Evolutionary conservation across 805 yeast genomes (phyloP), one percentile per base, ranked within the genome.

Genomic region (Ogataea corticis): DNA sequence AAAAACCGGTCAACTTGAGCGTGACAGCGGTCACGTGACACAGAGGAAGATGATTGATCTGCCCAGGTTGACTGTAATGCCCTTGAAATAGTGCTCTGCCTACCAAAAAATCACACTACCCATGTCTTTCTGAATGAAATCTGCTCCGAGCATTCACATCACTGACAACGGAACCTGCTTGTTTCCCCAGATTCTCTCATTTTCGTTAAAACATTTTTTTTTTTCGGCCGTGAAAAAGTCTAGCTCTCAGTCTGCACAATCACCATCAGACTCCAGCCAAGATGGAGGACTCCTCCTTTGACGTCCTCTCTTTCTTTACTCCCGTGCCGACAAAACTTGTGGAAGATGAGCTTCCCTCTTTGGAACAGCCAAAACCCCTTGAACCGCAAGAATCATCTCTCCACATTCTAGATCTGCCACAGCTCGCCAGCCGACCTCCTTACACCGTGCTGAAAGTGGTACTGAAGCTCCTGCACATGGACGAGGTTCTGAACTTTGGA

Each of bases 401-500:
- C 1, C 83, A 81, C 46, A 56, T 75, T 0, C 66, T 83, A 4
- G 92, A 86, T 56, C 63, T 85, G 2, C 92, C 94, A 0, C 55
- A 62, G 3, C 50, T 77, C n/a, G 63, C 66, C 5, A 55, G 53
- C 10, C 58, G 63, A 15, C 83, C 87, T 0, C 79, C 87, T 1
- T 59, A 60, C 6, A 57, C 49, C 1, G 80, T 77, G 0, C 54
- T 85, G 0, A 14, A 66, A 2, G 61, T 74, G 2, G 55, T 83
- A 1, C 61, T 86, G 3, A 61, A 67, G 35, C 64, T 84, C 2
- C 61, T 85, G 31, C 61, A 75, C 4, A 80, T 79, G 0, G 72
- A 71, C 16, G 70, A 69, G 17, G 73, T 76, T 19, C 71, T 72
- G 46, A 81, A 85, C 60, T 83, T 85, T 59, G 51, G 48, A 10